Base-by-base conservation (phyloP, 202 grass and related monocot genomes). In the Tripidium arundinaceum region DNA sequence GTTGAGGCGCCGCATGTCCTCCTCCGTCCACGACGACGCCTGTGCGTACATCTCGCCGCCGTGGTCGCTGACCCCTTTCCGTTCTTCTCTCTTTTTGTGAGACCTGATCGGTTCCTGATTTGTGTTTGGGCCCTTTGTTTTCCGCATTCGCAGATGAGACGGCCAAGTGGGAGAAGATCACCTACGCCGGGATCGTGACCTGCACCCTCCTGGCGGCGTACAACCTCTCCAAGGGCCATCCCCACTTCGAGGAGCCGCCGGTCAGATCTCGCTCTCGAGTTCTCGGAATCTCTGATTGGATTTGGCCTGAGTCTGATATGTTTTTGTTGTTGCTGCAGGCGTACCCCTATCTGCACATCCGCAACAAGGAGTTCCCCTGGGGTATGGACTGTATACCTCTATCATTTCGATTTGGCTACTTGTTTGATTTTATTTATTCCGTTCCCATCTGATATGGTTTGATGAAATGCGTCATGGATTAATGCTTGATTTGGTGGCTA, bases 361-460 rank as follows among this genome's bases (percentile, higher is more conserved):
- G 95, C 81, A 98, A 94, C 92, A 98, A 98, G 88, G 95, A 98
- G 86, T 98, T 98, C 84, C 95, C 95, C 26, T 98, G 95, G 95
- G 95, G 95, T 98, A 87, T 87, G 83, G 12, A 63, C 64, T 33
- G 28, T 72, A 28, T 58, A 63, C 16, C 40, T 11, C 62, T 28
- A 62, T 2, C 3, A 4, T 85, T 31, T 38, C 43, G 45, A 60
- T 86, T 63, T 73, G 19, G 18, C 40, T 47, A 0, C 26, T 14
- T 79, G 45, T 46, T 70, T 49, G 11, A 6, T 14, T 74, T 41
- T 25, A 15, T 31, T 21, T 68, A 1, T 57, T 80, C 73, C 24
- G 41, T 57, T 55, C 15, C 11, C 0, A 12, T 22, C 3, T 9
- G 7, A 41, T 28, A 60, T 62, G 1, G 2, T 74, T 34, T 70